A percentile compares a stretch with the other conserved stretches of the same genome.
Conservation (phyloP, 331 rosid species). For the Rhamnella rubrinervis region DNA sequence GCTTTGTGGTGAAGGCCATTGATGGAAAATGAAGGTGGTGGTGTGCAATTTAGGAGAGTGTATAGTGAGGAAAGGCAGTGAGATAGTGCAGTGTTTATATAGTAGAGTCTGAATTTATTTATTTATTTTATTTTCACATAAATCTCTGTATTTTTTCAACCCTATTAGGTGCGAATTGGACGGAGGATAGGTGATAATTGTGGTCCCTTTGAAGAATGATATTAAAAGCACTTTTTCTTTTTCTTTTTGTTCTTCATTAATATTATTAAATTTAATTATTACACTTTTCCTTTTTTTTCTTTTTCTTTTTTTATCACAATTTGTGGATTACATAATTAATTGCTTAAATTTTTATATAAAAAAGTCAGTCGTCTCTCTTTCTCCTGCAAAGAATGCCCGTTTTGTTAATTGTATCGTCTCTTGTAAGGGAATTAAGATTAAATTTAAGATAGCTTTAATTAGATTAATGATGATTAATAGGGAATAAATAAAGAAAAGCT, state of each 20-base stretch:
- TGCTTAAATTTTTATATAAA: conserved; percentile 1
- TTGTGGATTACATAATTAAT: conserved; percentile 20
- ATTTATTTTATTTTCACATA: not conserved
- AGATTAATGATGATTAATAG: not conserved
- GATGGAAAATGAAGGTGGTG: conserved; percentile 11
- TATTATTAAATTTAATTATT: not conserved
- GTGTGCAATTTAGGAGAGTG: not conserved
- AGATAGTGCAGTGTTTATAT: conserved; percentile 40
- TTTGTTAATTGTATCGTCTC: not conserved
- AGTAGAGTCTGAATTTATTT: conserved; percentile 24
- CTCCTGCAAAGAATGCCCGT: no score
- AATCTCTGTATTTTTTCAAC: conserved; percentile 24
- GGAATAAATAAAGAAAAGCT: not conserved
- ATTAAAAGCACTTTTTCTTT: conserved; percentile 20
- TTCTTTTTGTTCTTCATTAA: not conserved
- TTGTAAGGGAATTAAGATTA: conserved; percentile 7
- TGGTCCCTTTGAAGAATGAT: conserved; percentile 53
- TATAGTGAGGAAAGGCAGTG: conserved; percentile 27
- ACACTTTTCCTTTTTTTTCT: conserved; percentile 1
- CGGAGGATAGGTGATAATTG: conserved; percentile 34
- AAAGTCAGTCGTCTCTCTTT: conserved; percentile 2
- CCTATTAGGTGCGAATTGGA: conserved; percentile 54
- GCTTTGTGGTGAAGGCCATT: conserved; percentile 54
- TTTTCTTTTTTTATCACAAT: conserved; percentile 7
- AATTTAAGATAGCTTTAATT: not conserved